Base-by-base conservation (phyloP, 169 alveolate genomes). In the Theileria orientalis region DNA sequence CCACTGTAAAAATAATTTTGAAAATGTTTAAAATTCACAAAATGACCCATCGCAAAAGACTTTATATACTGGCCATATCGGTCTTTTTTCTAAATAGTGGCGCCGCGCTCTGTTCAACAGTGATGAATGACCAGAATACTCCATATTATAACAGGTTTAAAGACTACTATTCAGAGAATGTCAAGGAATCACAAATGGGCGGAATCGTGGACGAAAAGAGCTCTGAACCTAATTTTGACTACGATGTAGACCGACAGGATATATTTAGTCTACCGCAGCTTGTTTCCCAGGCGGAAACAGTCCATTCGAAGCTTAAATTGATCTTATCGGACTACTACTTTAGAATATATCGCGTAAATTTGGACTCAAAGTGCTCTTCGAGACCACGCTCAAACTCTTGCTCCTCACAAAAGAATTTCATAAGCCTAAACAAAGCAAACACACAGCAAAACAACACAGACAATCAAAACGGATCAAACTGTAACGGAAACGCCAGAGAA, bases 251-350 rank as follows among this genome's bases (percentile, higher is more conserved):
- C 19, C 51, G 14, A 9, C 9, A 49, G 60, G 25, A 49, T 49
- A 49, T 49, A 49, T 29, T 49, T 21, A 40, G 25, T 19, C 54
- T 78, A 46, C 60, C 41, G 11, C 41, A 71, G 63, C 69, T 78
- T 40, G 40, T 78, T 13, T 40, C 52, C 7, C 83, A 80, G 42
- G 88, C 88, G n/a, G 83, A 80, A 51, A 51, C 72, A 0, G 71
- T 80, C 5, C 83, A 80, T 72, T 32, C 25, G 44, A 80, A 72
- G 64, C 74, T 80, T 61, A 70, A 3, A 13, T 61, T 51, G 42
- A 54, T 80, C 13, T 57, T 70, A 63, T 69, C 76, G 3, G 44
- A 63, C 64, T 73, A 60, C 72, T 80, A 80, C 79, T 80, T 80
- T 63, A 68, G 83, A 51, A 60, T 72, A 2, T 69, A 70, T 35